These are phyloP conservation scores for Ulmus americana DNA, from an alignment of 331 rosid species.

Conservation along the genomic window DNA sequence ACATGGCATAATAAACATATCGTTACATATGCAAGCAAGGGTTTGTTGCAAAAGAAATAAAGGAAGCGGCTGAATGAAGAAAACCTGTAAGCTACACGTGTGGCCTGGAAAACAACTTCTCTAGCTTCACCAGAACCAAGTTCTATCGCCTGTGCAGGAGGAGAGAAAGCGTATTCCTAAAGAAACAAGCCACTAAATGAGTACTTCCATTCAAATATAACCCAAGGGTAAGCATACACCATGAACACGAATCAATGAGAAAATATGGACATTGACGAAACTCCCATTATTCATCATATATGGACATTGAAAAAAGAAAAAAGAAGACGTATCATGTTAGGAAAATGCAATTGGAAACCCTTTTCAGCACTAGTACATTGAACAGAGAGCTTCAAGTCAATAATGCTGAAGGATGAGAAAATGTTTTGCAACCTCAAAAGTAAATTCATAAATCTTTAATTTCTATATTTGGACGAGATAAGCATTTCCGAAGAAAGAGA, in stretches of 20 bases:
- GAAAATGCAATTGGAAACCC: not conserved
- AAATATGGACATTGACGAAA: no score
- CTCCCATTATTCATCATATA: no score
- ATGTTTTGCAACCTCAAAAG: not conserved
- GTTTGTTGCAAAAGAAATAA: not conserved
- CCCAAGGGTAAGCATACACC: slow-evolving; percentile 19
- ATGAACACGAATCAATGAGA: not conserved
- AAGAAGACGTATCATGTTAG: not conserved
- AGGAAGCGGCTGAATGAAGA: slow-evolving; percentile 13
- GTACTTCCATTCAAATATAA: slow-evolving; percentile 24
- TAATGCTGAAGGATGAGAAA: slow-evolving; percentile 20
- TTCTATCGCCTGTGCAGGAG: slow-evolving; percentile 87
- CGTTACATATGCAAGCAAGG: not conserved
- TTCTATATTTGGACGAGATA: slow-evolving; percentile 17
- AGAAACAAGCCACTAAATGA: slow-evolving; percentile 16
- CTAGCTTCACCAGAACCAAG: slow-evolving; percentile 83
- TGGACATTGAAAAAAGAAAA: no score
- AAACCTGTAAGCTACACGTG: slow-evolving; percentile 98
- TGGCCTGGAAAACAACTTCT: slow-evolving; percentile 81
- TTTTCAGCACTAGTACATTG: not conserved
- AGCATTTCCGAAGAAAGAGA: slow-evolving; percentile 5
- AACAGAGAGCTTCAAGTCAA: slow-evolving; percentile 15
- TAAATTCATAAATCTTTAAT: not conserved
- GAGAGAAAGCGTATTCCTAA: slow-evolving; percentile 91
- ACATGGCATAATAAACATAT: no score